Evolutionary conservation across 495 filamentous ascomycete genomes (phyloP).

Genomic region (Penicillium argentinense): DNA sequence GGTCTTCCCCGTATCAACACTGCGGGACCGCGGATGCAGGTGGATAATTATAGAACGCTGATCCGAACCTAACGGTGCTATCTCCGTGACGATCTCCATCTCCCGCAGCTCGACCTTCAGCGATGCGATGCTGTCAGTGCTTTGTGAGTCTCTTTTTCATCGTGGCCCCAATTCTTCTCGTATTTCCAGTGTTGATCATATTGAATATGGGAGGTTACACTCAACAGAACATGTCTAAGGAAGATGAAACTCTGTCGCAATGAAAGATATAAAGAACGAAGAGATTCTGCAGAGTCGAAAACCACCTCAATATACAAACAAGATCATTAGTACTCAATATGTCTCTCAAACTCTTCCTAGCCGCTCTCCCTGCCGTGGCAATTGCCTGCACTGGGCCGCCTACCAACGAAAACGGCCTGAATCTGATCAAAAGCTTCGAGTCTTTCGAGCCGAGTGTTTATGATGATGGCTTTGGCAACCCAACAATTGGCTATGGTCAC

Average conservation of each 20-base stretch:
- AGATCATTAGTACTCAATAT: no score
- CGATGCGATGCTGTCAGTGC: neutral
- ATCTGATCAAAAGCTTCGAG: slow-evolving; percentile 43
- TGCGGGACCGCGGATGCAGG: neutral
- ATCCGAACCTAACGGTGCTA: neutral
- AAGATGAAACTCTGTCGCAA: no score
- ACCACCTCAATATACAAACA: neutral
- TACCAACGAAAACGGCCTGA: slow-evolving; percentile 36
- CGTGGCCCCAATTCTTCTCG: neutral
- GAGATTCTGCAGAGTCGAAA: no score
- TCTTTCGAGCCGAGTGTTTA: slow-evolving; percentile 30
- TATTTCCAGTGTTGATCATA: neutral
- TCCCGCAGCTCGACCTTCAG: neutral
- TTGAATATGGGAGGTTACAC: neutral
- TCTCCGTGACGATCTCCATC: neutral
- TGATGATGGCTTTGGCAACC: slow-evolving; percentile 44
- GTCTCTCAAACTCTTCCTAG: slow-evolving; percentile 12
- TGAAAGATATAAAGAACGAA: neutral
- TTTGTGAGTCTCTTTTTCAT: neutral
- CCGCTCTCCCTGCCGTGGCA: slow-evolving; percentile 12
- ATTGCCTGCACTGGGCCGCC: slow-evolving; percentile 29
- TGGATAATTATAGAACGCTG: slow-evolving; percentile 2
- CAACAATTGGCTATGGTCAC: slow-evolving; percentile 54
- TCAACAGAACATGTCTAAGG: no score
- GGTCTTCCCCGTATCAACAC: no score